Evolutionary conservation across 352 stramenopile species (phyloP).

Genomic region (Phytopythium ostracodes): DNA sequence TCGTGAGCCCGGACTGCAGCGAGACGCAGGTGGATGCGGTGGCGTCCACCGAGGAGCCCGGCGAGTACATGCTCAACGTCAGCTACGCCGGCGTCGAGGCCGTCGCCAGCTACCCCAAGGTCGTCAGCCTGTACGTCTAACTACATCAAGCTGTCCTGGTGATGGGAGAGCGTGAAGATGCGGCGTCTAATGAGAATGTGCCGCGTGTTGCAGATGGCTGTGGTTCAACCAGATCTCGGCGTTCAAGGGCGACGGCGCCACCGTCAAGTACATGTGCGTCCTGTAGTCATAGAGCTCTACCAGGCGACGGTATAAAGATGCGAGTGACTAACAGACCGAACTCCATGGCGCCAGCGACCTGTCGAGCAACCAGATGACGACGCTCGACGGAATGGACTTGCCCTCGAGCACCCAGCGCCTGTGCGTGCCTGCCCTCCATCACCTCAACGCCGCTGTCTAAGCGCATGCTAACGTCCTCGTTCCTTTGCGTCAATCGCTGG

Average conservation of each 20-base stretch:
- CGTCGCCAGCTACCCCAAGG: constrained; percentile 15
- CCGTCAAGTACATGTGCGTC: constrained; percentile 38
- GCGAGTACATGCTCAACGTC: constrained; percentile 9
- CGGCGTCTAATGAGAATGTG: background rate
- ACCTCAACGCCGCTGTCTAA: too few species aligned
- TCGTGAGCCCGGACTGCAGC: constrained; percentile 10
- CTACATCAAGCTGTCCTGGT: background rate
- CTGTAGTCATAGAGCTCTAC: background rate
- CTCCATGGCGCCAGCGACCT: constrained; percentile 16
- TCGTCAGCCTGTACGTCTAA: constrained; percentile 11
- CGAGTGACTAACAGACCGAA: background rate
- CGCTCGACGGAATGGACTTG: constrained; percentile 21
- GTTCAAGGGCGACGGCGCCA: constrained; percentile 26
- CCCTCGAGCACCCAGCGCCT: constrained; percentile 18
- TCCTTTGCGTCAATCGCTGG: too few species aligned
- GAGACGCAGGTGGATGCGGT: constrained; percentile 5
- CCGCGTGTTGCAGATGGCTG: constrained; percentile 19
- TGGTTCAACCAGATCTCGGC: constrained; percentile 45
- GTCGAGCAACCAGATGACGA: constrained; percentile 26
- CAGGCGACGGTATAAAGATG: background rate
- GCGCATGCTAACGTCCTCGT: too few species aligned
- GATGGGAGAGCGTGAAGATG: background rate
- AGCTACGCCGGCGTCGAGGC: constrained; percentile 6
- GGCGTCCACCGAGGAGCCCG: constrained; percentile 5
- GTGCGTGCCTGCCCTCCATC: too few species aligned